phyloP scores from a whole-genome alignment of 768 basidiomycete species.

The Leucocoprinus leucothites region DNA sequence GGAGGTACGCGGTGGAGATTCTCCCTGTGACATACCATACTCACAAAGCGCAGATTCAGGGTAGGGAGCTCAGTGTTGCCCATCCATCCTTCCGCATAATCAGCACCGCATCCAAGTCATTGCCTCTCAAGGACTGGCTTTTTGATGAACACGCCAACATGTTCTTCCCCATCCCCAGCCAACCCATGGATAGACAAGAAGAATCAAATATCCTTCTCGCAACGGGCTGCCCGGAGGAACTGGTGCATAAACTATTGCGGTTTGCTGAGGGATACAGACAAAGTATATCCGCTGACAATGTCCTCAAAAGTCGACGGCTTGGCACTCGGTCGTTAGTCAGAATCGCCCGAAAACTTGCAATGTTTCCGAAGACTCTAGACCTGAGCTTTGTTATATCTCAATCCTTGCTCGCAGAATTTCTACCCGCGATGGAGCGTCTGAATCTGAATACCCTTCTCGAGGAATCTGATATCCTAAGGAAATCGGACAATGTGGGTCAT shows the following conservation, averaged over 20 bases:
- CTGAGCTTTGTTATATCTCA: constrained; percentile 45
- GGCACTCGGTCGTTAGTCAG: constrained; percentile 59
- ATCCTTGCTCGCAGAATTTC: constrained; percentile 55
- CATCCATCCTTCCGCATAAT: constrained; percentile 63
- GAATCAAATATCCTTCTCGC: constrained; percentile 45
- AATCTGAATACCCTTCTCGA: constrained; percentile 49
- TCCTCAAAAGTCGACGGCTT: constrained; percentile 59
- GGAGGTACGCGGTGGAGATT: constrained; percentile 32
- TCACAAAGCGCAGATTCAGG: constrained; percentile 17
- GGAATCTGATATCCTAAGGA: constrained; percentile 44
- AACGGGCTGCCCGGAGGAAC: constrained; percentile 42
- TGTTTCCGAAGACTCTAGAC: constrained; percentile 42
- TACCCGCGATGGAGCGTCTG: constrained; percentile 56
- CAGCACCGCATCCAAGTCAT: constrained; percentile 58
- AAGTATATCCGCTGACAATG: constrained; percentile 51
- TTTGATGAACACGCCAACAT: constrained; percentile 66
- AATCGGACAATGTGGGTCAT: constrained; percentile 37
- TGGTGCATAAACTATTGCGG: constrained; percentile 38
- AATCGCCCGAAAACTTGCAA: constrained; percentile 47
- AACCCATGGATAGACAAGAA: constrained; percentile 55
- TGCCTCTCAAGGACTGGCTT: constrained; percentile 68
- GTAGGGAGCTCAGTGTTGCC: constrained; percentile 43
- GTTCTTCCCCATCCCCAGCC: constrained; percentile 61
- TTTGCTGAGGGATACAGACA: constrained; percentile 60
- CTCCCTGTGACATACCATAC: neutral